Conservation (phyloP, 2,329 filamentous ascomycete species). For the Zymoseptoria passerinii region DNA sequence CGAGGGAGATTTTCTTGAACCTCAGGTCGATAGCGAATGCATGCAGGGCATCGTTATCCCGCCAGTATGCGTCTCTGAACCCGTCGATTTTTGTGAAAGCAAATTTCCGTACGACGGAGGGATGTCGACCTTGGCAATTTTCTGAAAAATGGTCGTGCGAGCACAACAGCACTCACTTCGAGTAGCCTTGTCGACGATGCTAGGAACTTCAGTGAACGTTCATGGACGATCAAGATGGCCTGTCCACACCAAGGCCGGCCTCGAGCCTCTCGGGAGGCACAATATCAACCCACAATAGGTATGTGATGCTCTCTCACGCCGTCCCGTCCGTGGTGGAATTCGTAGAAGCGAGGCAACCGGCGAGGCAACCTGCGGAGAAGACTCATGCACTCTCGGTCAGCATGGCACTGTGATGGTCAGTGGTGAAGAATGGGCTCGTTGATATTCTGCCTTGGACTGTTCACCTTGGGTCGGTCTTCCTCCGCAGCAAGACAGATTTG, state of each 20-base stretch:
- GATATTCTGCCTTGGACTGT: neutral
- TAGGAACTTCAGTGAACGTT: slow-evolving; percentile 6
- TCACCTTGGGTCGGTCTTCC: neutral
- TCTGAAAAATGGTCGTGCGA: neutral
- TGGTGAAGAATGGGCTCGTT: slow-evolving; percentile 16
- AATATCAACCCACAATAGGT: slow-evolving; percentile 1
- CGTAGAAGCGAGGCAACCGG: neutral
- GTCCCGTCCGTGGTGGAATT: neutral
- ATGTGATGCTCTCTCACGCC: neutral
- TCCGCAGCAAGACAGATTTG: neutral
- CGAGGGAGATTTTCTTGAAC: slow-evolving; percentile 1
- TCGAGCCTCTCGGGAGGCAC: slow-evolving; percentile 19
- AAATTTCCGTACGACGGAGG: neutral
- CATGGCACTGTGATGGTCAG: slow-evolving; percentile 3
- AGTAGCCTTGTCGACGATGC: slow-evolving; percentile 5
- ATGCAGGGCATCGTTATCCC: neutral
- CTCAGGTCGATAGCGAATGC: neutral
- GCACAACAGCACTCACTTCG: slow-evolving; percentile 1
- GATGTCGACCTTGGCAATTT: neutral
- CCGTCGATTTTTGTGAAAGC: neutral
- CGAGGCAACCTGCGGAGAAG: neutral
- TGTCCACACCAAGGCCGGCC: slow-evolving; percentile 18
- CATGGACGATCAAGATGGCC: slow-evolving; percentile 24
- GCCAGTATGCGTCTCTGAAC: slow-evolving; percentile 4
- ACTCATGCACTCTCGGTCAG: neutral